Base-by-base conservation (phyloP, 1,284 basidiomycete genomes). In the Leccinum holopus region DNA sequence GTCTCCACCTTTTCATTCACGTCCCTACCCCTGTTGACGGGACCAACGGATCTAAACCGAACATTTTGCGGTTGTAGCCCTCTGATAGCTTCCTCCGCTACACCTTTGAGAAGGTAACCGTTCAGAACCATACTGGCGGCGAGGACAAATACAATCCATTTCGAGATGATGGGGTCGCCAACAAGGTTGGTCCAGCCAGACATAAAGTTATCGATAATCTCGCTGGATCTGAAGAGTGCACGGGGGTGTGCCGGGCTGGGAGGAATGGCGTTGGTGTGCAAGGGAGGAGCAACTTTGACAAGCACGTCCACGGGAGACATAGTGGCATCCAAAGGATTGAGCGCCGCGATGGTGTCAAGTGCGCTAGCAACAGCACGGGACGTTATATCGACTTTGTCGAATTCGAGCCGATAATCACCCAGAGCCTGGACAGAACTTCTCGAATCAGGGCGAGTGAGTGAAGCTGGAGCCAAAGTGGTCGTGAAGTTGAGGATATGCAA, bases 71-170 rank as follows among this genome's bases (percentile, higher is more conserved):
- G 73, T 71, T 83, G 75, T 11, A 78, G 60, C 12, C 78, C 72
- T 55, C 73, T 77, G 64, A 81, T 79, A 21, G 75, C 72, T 53
- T 78, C 76, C 32, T 80, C 77, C 0, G 86, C 86, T 49, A 90
- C 87, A 6, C 90, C 89, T 77, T 95, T 97, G 65, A 99, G 84
- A 37, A 99, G 82, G 74, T 95, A 98, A 1, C 95, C 95, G 70
- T 99, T 99, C 66, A 99, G 82, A 65, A 91, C 87, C 66, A 99
- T 90, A 66, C 91, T 94, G 67, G 97, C 85, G 3, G 88, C 90
- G 35, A 99, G 86, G 16, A 92, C 94, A 59, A 95, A 82, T 60
- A 98, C 92, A 70, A 99, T 97, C 93, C 94, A 97, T 80, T 99
- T 99, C 71, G 88, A 91, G 68, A 99, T 80, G 60, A 98, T 87